A percentile compares a stretch with the other conserved stretches of the same genome.
phyloP scores from a whole-genome alignment of 768 basidiomycete genomes.

The Sarcodon aspratus region DNA sequence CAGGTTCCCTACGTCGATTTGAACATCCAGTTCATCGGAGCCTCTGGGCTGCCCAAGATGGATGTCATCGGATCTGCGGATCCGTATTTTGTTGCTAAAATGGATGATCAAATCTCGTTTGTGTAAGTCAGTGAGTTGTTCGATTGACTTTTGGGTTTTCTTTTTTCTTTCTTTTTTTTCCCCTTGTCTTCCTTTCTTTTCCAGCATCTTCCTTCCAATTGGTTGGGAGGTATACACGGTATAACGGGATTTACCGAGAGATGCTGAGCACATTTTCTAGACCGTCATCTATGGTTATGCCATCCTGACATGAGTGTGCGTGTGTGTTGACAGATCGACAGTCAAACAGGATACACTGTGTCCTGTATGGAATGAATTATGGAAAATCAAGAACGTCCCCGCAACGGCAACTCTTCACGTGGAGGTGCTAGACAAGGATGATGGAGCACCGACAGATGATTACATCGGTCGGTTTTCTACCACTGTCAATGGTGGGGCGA shows the following conservation, averaged over 20 bases:
- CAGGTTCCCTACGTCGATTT: constrained; percentile 36
- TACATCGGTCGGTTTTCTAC: constrained; percentile 54
- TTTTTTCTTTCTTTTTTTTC: neutral
- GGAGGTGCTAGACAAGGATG: constrained; percentile 62
- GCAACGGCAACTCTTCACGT: constrained; percentile 44
- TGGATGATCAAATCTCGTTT: constrained; percentile 53
- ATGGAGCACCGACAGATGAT: constrained; percentile 43
- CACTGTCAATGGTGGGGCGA: constrained; percentile 40
- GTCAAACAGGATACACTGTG: constrained; percentile 42
- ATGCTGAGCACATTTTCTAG: too few species aligned
- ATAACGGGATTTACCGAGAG: too few species aligned
- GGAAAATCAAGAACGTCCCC: constrained; percentile 68
- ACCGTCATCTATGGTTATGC: too few species aligned
- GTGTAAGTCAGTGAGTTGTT: constrained; percentile 31
- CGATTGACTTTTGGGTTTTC: too few species aligned
- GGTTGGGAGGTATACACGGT: neutral
- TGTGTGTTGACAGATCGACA: constrained; percentile 37
- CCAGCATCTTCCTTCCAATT: too few species aligned
- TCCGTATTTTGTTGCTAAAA: constrained; percentile 61
- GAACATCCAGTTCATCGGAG: constrained; percentile 61
- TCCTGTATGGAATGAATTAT: constrained; percentile 71
- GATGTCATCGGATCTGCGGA: constrained; percentile 54
- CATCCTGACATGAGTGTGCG: too few species aligned
- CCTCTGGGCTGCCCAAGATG: constrained; percentile 57
- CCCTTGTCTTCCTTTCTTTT: neutral